Base-by-base conservation (phyloP, 768 basidiomycete species). In the Lactarius akahatsu region DNA sequence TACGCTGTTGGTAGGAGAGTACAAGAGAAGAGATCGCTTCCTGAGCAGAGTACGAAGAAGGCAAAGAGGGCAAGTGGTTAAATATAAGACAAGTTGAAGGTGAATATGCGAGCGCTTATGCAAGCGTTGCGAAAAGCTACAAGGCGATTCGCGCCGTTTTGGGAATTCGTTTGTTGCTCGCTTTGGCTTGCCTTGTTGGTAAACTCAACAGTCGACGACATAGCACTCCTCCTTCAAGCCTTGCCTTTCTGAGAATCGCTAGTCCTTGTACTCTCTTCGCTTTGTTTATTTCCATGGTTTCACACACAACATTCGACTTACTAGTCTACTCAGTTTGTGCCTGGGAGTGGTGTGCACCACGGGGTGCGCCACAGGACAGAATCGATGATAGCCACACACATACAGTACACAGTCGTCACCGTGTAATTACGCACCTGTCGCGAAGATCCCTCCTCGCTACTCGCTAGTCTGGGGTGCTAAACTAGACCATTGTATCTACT, bases 91-190 rank as follows among this genome's bases (percentile, higher is more conserved):
- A 50, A 50, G n/a, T n/a, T 50, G 64, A 62, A 65, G 34, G 56
- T 13, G 61, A 56, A 26, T 59, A 59, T 26, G n/a, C 57, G 63
- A 61, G 61, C 32, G 64, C 50, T 56, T 59, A 59, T 26, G n/a
- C 57, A 57, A 61, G 61, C 32, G 64, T 56, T 56, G 60, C 62
- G 50, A 55, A 52, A 59, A n/a, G 69, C 69, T 70, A 3, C 26
- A 70, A 59, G 67, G 47, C 52, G 69, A 70, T 64, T 67, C 45
- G 28, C 45, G 59, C 69, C 30, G 32, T 69, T 64, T 69, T 69
- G 69, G 69, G 55, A 34, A 58, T 62, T 65, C 63, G 69, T 69
- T 70, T 70, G 69, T 70, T 59, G 62, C 67, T 61, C 59, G 32
- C 38, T 69, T 62, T 43, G 67, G 69, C 50, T 52, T 52, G 11